phyloP scores from a whole-genome alignment of 768 basidiomycete genomes.

The Amanita pallidorosea region DNA sequence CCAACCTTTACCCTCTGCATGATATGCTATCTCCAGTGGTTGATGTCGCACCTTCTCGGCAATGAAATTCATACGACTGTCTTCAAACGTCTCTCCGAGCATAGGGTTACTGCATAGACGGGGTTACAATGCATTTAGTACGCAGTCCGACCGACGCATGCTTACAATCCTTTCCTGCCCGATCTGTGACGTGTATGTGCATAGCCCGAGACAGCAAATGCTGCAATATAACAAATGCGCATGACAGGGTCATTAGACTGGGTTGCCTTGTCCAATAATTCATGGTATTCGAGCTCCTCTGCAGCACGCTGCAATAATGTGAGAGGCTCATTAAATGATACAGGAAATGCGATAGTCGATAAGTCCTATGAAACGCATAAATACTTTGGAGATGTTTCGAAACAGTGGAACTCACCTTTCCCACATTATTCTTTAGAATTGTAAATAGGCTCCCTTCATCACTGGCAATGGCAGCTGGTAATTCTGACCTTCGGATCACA shows the following conservation, averaged over 20 bases:
- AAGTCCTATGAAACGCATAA: constrained; percentile 43
- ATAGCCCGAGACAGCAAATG: constrained; percentile 79
- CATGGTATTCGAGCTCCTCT: constrained; percentile 75
- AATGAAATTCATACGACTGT: constrained; percentile 68
- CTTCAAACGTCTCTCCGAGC: constrained; percentile 84
- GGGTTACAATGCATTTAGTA: constrained; percentile 4
- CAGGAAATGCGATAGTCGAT: constrained; percentile 75
- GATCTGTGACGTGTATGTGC: constrained; percentile 72
- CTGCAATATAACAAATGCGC: constrained; percentile 67
- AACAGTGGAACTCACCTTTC: constrained; percentile 43
- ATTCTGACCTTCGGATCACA: constrained; percentile 38
- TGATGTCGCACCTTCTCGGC: constrained; percentile 85
- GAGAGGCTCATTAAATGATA: constrained; percentile 83
- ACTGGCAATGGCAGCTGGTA: constrained; percentile 50
- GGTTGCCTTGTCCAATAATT: constrained; percentile 58
- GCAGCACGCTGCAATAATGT: constrained; percentile 74
- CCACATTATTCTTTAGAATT: constrained; percentile 81
- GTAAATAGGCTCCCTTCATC: constrained; percentile 80
- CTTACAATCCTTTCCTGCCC: constrained; percentile 83
- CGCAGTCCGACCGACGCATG: constrained; percentile 9
- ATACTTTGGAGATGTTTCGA: neutral
- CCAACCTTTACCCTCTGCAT: constrained; percentile 76
- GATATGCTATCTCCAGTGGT: constrained; percentile 77
- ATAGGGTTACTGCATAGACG: constrained; percentile 61
- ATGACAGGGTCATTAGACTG: constrained; percentile 46